Conservation (phyloP, 2,329 filamentous ascomycete genomes). For the Clonostachys byssicola region DNA sequence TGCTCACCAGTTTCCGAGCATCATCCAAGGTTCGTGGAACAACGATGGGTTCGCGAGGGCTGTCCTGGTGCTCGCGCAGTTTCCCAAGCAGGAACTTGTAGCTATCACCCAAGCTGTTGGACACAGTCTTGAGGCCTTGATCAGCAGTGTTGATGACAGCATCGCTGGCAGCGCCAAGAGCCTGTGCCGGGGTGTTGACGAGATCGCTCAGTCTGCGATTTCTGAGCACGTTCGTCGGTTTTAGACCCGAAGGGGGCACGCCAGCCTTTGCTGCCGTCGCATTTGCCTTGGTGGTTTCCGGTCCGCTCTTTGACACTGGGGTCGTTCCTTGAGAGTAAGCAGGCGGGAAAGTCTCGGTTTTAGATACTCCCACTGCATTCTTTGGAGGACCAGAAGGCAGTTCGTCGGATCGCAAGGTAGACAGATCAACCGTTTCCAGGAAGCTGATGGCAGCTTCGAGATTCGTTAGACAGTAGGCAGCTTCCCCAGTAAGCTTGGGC, state of each 20-base stretch:
- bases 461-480: slow-evolving; percentile 94
- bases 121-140: slow-evolving; percentile 87
- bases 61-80: slow-evolving; percentile 65
- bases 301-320: slow-evolving; percentile 18
- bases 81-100: slow-evolving; percentile 92
- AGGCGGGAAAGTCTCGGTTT: slow-evolving; percentile 51
- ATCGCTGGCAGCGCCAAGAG: slow-evolving; percentile 78
- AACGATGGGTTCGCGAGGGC: slow-evolving; percentile 39
- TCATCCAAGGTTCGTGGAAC: slow-evolving; percentile 91
- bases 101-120: slow-evolving; percentile 83
- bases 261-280: slow-evolving; percentile 26
- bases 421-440: slow-evolving; percentile 89
- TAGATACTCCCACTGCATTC: slow-evolving; percentile 41
- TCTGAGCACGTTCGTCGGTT: slow-evolving; percentile 45
- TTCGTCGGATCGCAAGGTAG: slow-evolving; percentile 81
- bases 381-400: slow-evolving; percentile 64
- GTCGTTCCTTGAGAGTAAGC: slow-evolving; percentile 45
- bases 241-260: slow-evolving; percentile 34
- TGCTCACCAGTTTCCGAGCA: slow-evolving; percentile 81
- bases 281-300: slow-evolving; percentile 23
- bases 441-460: slow-evolving; percentile 94
- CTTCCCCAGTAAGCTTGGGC: slow-evolving; percentile 84
- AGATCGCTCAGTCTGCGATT: slow-evolving; percentile 80
- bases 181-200: slow-evolving; percentile 78
- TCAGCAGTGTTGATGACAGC: slow-evolving; percentile 85